Evolutionary conservation across 2,329 filamentous ascomycete species (phyloP).

Genomic region (Grosmannia clavigera): DNA sequence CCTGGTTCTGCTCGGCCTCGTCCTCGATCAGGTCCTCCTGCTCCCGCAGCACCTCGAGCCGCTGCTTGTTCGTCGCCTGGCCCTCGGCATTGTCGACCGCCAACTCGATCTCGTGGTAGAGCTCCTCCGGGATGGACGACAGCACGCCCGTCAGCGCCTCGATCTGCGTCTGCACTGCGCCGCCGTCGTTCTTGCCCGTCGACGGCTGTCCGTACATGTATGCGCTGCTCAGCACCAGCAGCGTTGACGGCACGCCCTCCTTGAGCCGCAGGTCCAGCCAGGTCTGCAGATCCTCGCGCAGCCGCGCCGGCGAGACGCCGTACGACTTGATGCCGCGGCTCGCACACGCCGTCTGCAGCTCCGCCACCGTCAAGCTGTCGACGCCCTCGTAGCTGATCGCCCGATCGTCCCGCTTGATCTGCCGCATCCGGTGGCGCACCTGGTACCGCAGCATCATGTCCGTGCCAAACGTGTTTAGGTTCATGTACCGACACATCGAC

Average conservation of each 20-base stretch:
- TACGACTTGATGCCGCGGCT: conserved; percentile 87
- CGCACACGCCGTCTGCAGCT: conserved; percentile 84
- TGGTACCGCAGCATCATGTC: conserved; percentile 97
- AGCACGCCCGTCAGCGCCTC: conserved; percentile 86
- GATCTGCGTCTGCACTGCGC: conserved; percentile 80
- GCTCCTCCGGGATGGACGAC: conserved; percentile 88
- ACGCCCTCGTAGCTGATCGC: conserved; percentile 92
- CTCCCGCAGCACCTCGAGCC: conserved; percentile 94
- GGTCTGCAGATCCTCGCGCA: conserved; percentile 80
- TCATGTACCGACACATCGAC: conserved; percentile 97
- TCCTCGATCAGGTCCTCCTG: conserved; percentile 97
- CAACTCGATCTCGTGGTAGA: conserved; percentile 98
- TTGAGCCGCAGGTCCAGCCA: conserved; percentile 91
- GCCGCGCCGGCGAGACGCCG: conserved; percentile 74
- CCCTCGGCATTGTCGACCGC: conserved; percentile 96
- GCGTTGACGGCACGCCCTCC: conserved; percentile 89
- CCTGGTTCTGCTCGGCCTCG: conserved; percentile 83
- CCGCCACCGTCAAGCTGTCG: conserved; percentile 80
- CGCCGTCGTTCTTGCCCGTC: conserved; percentile 33
- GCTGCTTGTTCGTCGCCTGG: conserved; percentile 96
- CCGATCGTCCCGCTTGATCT: conserved; percentile 96
- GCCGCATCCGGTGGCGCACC: conserved; percentile 92
- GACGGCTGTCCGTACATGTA: conserved; percentile 76
- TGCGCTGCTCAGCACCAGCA: conserved; percentile 90
- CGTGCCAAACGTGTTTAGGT: conserved; percentile 90